phyloP scores from a whole-genome alignment of 2,329 filamentous ascomycete genomes.

The Arachnopeziza araneosa region DNA sequence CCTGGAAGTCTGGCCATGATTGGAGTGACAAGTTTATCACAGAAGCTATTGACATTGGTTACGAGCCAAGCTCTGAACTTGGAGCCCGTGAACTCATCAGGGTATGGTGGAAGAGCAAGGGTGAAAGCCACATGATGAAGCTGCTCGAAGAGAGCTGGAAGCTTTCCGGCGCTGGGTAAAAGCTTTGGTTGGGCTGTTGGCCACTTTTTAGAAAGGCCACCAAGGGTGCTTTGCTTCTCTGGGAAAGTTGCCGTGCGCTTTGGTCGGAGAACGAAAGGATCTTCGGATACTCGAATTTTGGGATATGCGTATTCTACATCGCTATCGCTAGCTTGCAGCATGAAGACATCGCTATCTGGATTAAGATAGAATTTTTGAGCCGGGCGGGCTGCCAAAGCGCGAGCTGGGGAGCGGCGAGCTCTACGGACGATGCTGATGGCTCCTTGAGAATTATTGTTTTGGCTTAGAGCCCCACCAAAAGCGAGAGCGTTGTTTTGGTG shows the following conservation, averaged over 20 bases:
- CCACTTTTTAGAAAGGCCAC: not conserved
- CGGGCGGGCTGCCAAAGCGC: not conserved
- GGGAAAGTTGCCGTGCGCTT: not conserved
- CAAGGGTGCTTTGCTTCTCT: not conserved
- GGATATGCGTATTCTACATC: not conserved
- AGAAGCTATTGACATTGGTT: not conserved
- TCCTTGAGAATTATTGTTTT: not conserved
- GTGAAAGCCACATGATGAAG: not conserved
- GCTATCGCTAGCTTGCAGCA: not conserved
- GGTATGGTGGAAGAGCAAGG: not conserved
- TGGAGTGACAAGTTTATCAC: not conserved
- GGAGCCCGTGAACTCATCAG: too few species aligned
- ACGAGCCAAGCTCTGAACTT: not conserved
- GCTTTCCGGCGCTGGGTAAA: not conserved
- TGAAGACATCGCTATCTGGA: not conserved
- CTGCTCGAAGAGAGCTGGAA: not conserved
- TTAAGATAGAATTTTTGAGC: not conserved
- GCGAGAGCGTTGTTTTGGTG: not conserved
- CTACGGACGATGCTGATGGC: not conserved
- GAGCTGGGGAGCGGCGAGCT: not conserved
- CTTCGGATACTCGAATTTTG: not conserved
- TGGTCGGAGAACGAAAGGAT: not conserved
- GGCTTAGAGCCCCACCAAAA: too few species aligned
- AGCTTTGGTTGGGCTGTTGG: not conserved
- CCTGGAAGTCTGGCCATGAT: not conserved